A percentile compares a stretch with the other conserved stretches of the same genome.
These are phyloP conservation scores for Cytospora piceicola DNA, from an alignment of 2,329 filamentous ascomycete species.

Conservation along the genomic window DNA sequence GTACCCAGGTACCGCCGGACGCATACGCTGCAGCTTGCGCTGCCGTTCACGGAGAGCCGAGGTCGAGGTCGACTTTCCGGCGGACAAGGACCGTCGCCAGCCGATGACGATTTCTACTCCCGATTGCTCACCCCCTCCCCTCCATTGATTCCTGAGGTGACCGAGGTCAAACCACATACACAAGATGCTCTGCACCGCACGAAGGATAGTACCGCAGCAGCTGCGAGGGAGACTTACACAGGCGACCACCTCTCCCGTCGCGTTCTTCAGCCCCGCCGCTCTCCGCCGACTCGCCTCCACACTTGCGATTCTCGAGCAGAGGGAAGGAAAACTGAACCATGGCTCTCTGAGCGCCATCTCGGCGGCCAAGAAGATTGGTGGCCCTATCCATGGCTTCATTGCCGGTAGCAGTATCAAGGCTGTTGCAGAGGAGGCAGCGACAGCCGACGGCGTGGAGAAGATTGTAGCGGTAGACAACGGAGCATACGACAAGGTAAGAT, in stretches of 20 bases:
- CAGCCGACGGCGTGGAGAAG: slow-evolving; percentile 89
- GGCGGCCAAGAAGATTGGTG: slow-evolving; percentile 85
- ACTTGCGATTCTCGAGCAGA: slow-evolving; percentile 89
- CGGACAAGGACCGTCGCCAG: slow-evolving; percentile 24
- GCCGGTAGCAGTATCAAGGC: slow-evolving; percentile 78
- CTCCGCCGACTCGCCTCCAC: slow-evolving; percentile 78
- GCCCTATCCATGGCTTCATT: slow-evolving; percentile 82
- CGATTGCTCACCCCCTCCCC: neutral
- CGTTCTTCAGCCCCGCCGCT: slow-evolving; percentile 52
- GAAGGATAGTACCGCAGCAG: slow-evolving; percentile 27
- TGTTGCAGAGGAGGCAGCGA: slow-evolving; percentile 82
- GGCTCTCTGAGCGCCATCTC: slow-evolving; percentile 84
- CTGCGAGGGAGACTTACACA: slow-evolving; percentile 26
- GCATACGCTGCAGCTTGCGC: neutral
- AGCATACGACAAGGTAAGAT: slow-evolving; percentile 84
- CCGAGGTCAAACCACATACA: neutral
- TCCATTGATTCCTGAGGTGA: slow-evolving; percentile 1
- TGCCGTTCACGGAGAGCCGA: slow-evolving; percentile 20
- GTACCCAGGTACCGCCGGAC: slow-evolving; percentile 9
- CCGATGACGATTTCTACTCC: slow-evolving; percentile 25
- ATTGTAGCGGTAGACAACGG: slow-evolving; percentile 85
- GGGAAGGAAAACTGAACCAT: slow-evolving; percentile 81
- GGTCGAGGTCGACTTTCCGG: slow-evolving; percentile 13
- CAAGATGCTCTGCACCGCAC: slow-evolving; percentile 29
- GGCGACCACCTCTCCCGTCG: slow-evolving; percentile 37